Conservation (phyloP, 257 asterid species). For the Coffea eugenioides region DNA sequence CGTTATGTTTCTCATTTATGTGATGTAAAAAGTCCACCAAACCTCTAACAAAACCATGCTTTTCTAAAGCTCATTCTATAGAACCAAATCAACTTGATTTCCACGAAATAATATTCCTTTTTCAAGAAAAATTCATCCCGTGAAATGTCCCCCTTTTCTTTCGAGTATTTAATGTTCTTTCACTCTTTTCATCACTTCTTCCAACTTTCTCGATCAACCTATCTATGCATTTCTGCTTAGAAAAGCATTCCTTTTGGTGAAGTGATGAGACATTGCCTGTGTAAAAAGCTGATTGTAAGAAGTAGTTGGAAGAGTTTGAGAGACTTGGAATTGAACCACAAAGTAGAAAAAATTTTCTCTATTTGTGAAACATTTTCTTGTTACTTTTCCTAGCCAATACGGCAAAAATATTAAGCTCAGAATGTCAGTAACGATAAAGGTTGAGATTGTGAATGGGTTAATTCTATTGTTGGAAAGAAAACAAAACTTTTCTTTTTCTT, state of each 20-base stretch:
- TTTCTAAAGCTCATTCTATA: conserved; percentile 21
- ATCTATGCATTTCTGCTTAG: conserved; percentile 19
- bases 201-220: conserved; percentile 22
- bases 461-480: conserved; percentile 7
- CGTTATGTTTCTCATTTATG: conserved; percentile 17
- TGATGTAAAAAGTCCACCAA: conserved; percentile 32
- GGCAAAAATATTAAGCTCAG: conserved; percentile 2
- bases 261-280: conserved; percentile 40
- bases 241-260: conserved; percentile 30
- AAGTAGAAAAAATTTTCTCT: conserved; percentile 8
- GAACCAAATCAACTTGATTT: conserved; percentile 25
- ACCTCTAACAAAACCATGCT: conserved; percentile 11
- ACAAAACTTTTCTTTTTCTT: conserved; percentile 12
- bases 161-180: conserved; percentile 25
- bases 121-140: conserved; percentile 22
- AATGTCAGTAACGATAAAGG: neutral
- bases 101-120: conserved; percentile 21
- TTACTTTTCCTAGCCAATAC: conserved; percentile 17
- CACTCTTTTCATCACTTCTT: conserved; percentile 24
- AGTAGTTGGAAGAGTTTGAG: conserved; percentile 38
- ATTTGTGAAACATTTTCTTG: conserved; percentile 22
- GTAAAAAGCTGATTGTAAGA: conserved; percentile 32
- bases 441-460: neutral
- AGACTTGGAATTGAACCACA: conserved; percentile 25
- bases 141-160: conserved; percentile 27